phyloP scores from a whole-genome alignment of 257 asterid genomes.

The Buddleja alternifolia region DNA sequence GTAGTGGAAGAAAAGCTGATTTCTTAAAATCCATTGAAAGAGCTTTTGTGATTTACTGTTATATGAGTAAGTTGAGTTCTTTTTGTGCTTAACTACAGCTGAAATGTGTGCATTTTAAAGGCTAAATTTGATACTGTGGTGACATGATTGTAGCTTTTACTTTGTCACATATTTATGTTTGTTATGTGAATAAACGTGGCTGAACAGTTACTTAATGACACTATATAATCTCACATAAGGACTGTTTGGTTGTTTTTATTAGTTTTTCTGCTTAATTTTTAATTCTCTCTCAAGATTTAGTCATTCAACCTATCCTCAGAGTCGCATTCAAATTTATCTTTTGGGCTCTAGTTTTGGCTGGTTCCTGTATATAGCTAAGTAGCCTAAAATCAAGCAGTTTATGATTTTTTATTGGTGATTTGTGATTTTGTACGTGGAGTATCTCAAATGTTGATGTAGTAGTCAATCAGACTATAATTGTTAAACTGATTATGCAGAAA shows the following conservation, averaged over 20 bases:
- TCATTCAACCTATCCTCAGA: conserved; percentile 4
- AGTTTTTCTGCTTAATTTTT: no score
- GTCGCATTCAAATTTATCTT: conserved; percentile 18
- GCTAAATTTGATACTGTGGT: not conserved
- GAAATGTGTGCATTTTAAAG: conserved; percentile 30
- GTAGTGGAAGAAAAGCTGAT: conserved; percentile 24
- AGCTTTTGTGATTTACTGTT: not conserved
- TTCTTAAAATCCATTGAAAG: conserved; percentile 37
- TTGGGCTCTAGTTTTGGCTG: conserved; percentile 28
- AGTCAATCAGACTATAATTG: not conserved
- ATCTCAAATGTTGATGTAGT: not conserved
- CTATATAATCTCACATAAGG: no score
- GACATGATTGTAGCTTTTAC: conserved; percentile 9
- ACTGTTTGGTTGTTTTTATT: no score
- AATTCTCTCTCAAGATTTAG: not conserved
- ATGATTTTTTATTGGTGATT: not conserved
- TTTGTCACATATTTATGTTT: conserved; percentile 31
- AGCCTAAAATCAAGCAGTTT: no score
- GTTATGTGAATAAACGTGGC: conserved; percentile 24
- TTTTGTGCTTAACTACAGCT: conserved; percentile 15
- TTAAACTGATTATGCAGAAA: not conserved
- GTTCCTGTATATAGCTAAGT: not conserved
- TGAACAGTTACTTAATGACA: conserved; percentile 17
- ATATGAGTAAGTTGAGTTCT: not conserved
- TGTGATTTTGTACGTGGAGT: not conserved